Evolutionary conservation across 306 rosid genomes (phyloP), one percentile per base, ranked within the genome.

Genomic region (Corylus americana): DNA sequence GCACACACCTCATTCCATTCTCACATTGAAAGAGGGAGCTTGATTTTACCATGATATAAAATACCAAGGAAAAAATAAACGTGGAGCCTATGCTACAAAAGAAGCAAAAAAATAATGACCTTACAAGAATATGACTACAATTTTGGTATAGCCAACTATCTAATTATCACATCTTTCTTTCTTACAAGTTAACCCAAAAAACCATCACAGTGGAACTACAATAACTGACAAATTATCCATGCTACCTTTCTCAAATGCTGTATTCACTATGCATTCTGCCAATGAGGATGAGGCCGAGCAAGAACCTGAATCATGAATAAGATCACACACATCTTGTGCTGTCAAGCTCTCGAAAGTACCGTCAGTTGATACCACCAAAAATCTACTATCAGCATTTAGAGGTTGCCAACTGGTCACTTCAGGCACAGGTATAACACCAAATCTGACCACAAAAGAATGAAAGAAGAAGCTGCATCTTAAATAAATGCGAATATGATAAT

Each of bases 341-440:
- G 69, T 79, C 66, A 72, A 51, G 68, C 78, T 79, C 53, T 64
- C 17, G 5, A 80, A 80, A 39, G 18, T 42, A 39, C 74, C 74
- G 11, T 44, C 20, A 76, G 70, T 51, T 51, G 72, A 75, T 17
- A 16, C 74, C 25, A 79, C 50, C 58, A 54, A 79, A 42, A 39
- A 37, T 17, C 35, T 39, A 55, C 55, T 13, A n/a, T 44, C 37
- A 22, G 37, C 14, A 25, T 72, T 17, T 53, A 31, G 27, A 8
- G 49, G 61, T 55, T 47, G 57, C 75, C 75, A 71, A 25, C 20
- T 42, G 2, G 22, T 71, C 57, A 71, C 42, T 14, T 71, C 59
- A 25, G 75, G 75, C 55, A 49, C 57, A 22, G 59, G 58, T 72
- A 35, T 72, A 72, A 72, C 63, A 3, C 76, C 77, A 55, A 10